Percentiles rank a stretch among this genome's conserved stretches.
Conservation (phyloP, 768 basidiomycete species). For the Mrakia gelida region DNA sequence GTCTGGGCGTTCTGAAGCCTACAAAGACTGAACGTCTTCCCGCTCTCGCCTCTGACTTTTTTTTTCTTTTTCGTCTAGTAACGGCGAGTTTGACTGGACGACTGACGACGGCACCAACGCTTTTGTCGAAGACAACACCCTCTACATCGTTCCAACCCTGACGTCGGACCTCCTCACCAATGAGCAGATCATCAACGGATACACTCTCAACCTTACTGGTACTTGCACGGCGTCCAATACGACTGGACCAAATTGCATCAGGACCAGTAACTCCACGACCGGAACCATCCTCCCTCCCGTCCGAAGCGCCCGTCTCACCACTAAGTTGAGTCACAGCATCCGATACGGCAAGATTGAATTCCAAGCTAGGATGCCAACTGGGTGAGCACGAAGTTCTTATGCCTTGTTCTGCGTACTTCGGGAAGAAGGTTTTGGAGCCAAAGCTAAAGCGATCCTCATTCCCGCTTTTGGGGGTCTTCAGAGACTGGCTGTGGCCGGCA, state of each 20-base stretch:
- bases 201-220: conserved; percentile 72
- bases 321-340: conserved; percentile 64
- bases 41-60: conserved; percentile 49
- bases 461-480: not conserved
- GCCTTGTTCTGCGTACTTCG: conserved; percentile 44
- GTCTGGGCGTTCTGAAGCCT: conserved; percentile 19
- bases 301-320: conserved; percentile 73
- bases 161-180: conserved; percentile 60
- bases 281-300: conserved; percentile 76
- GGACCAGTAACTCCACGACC: conserved; percentile 48
- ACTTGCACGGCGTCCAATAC: conserved; percentile 64
- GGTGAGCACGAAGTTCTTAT: conserved; percentile 51
- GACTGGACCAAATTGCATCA: conserved; percentile 46
- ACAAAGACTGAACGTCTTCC: not conserved
- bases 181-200: conserved; percentile 55
- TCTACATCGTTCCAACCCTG: conserved; percentile 81
- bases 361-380: conserved; percentile 65
- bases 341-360: conserved; percentile 81
- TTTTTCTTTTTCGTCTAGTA: conserved; percentile 31
- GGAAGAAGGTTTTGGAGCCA: no score
- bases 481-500: conserved; percentile 44
- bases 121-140: conserved; percentile 63
- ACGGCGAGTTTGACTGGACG: conserved; percentile 77
- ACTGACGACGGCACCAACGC: conserved; percentile 67
- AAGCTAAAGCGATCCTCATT: not conserved